These are phyloP conservation scores for Candida pseudoviswanathii DNA, from an alignment of 1,139 yeast genomes.

Conservation along the genomic window DNA sequence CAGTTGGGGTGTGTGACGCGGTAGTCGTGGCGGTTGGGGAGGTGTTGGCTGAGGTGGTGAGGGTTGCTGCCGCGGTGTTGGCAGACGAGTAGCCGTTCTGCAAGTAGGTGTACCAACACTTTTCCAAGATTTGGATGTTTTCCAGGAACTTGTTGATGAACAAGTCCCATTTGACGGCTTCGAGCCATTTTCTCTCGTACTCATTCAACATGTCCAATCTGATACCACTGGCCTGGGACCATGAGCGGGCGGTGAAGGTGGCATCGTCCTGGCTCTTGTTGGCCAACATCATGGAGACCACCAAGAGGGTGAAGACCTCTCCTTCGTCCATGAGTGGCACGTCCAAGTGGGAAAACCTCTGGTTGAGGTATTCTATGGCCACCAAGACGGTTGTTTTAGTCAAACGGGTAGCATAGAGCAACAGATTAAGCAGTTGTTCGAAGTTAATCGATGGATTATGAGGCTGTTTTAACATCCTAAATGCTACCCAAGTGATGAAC, in stretches of 20 bases:
- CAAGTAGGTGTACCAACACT: constrained; percentile 44
- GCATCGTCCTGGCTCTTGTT: constrained; percentile 96
- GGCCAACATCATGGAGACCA: constrained; percentile 76
- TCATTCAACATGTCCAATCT: constrained; percentile 59
- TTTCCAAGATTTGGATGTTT: constrained; percentile 46
- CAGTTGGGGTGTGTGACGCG: not conserved
- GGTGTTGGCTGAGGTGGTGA: constrained; percentile 5
- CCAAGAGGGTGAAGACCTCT: constrained; percentile 62
- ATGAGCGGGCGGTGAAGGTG: constrained; percentile 91
- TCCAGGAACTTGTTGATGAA: constrained; percentile 46
- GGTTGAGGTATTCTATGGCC: constrained; percentile 74
- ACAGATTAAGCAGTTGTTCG: constrained; percentile 62
- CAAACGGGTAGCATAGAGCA: constrained; percentile 85
- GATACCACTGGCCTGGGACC: constrained; percentile 94
- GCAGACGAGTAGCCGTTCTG: constrained; percentile 27
- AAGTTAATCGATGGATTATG: constrained; percentile 57
- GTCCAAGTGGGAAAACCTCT: constrained; percentile 33
- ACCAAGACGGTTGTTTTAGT: constrained; percentile 80
- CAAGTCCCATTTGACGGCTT: constrained; percentile 49
- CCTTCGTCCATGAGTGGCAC: constrained; percentile 31
- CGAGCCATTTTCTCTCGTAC: constrained; percentile 77
- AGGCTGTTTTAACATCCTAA: constrained; percentile 56
- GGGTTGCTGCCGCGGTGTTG: constrained; percentile 26
- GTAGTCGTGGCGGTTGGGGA: not conserved
- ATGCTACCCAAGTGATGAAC: constrained; percentile 68